Base-by-base conservation (phyloP, 495 filamentous ascomycete genomes). In the Paragyromitra xinjiangensis region DNA sequence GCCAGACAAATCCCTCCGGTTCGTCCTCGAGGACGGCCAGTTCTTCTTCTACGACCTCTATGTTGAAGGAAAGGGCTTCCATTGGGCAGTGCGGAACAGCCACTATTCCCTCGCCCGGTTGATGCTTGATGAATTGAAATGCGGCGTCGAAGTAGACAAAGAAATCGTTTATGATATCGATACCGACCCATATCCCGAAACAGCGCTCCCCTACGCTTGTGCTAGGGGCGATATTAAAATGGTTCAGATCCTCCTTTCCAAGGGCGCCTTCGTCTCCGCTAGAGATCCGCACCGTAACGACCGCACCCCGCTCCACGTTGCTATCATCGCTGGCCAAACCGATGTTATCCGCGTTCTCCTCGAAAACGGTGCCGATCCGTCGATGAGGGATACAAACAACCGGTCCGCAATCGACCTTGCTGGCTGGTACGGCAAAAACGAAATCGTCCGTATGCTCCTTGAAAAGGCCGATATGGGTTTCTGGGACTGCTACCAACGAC, bases 341-440 rank as follows among this genome's bases (percentile, higher is more conserved):
- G 68, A 79, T 29, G 44, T 78, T 22, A 61, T 79, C 26, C 58
- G 51, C 3, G 22, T 79, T 3, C 75, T 79, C 14, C 75, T 79
- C 0, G 59, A 79, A 19, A 71, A 79, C 3, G 40, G 50, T 5
- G 72, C 59, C 29, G 24, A 71, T 45, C 19, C 50, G 5, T 50
- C 45, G 7, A 48, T 48, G 40, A 24, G 61, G 3, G 69, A 77
- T 19, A 42, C 14, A 1, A 11, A 55, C 3, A 61, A 69, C 19
- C 42, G 29, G 61, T 61, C 40, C 11, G 29, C 61, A 45, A 58
- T 77, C 40, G 74, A 77, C 16, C 58, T 66, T 37, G 74, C 69
- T 3, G 61, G 16, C 1, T 44, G 39, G 37, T 6, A 42, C 16
- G 53, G 34, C 2, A 48, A 78, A 29, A 34, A 50, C 1, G 48